These are phyloP conservation scores for Botryotinia convoluta DNA, from an alignment of 2,329 filamentous ascomycete genomes.

Conservation along the genomic window DNA sequence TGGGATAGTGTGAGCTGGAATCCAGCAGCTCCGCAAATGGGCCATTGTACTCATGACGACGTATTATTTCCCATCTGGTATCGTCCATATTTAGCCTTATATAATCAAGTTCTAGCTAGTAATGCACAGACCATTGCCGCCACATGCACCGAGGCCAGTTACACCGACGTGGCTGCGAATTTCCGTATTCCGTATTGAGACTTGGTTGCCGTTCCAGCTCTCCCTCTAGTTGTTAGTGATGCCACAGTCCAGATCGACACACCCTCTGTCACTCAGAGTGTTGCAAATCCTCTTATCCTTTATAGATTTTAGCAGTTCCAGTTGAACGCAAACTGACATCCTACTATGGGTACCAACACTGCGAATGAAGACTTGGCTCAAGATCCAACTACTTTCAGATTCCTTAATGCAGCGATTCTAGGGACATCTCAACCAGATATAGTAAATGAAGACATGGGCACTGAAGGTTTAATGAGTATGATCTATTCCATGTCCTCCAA, in stretches of 20 bases:
- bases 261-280: conserved; percentile 19
- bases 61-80: conserved; percentile 41
- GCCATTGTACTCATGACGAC: conserved; percentile 25
- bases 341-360: neutral
- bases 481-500: conserved; percentile 8
- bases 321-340: conserved; percentile 39
- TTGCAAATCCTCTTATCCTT: conserved; percentile 51
- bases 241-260: conserved; percentile 35
- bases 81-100: conserved; percentile 52
- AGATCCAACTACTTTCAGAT: conserved; percentile 23
- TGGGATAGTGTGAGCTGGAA: conserved; percentile 12
- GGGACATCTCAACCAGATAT: neutral
- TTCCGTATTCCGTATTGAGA: conserved; percentile 50
- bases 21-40: conserved; percentile 10
- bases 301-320: conserved; percentile 46
- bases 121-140: conserved; percentile 48
- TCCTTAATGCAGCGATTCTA: neutral
- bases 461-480: neutral
- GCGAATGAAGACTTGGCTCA: conserved; percentile 8
- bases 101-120: conserved; percentile 53
- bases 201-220: conserved; percentile 43
- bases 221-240: conserved; percentile 39
- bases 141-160: conserved; percentile 36
- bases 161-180: conserved; percentile 42
- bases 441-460: neutral